These are phyloP conservation scores for Torrubiellomyces zombiae DNA, from an alignment of 2,329 filamentous ascomycete genomes.

Conservation along the genomic window DNA sequence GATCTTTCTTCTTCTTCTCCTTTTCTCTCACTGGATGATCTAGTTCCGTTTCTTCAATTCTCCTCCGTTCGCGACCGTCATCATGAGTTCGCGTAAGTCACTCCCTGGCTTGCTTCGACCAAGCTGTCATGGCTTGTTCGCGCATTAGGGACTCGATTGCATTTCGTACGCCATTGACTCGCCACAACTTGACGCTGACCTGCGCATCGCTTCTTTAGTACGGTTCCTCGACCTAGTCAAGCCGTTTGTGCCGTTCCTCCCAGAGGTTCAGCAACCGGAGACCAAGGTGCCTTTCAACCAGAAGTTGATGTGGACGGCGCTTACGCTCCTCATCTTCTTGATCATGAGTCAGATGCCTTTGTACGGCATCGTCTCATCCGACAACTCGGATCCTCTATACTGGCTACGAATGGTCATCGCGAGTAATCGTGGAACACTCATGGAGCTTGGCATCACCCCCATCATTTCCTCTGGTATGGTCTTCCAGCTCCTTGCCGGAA, in stretches of 20 bases:
- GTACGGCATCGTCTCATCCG: slow-evolving; percentile 97
- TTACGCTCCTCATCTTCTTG: slow-evolving; percentile 95
- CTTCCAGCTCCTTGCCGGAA: slow-evolving; percentile 98
- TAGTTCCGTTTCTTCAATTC: slow-evolving; percentile 20
- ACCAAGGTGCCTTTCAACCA: slow-evolving; percentile 99
- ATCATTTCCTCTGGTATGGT: slow-evolving; percentile 99
- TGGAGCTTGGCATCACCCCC: slow-evolving; percentile 93
- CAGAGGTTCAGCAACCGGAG: slow-evolving; percentile 96
- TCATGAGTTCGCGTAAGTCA: slow-evolving; percentile 39
- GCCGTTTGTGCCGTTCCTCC: slow-evolving; percentile 97
- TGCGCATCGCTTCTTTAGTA: slow-evolving; percentile 36
- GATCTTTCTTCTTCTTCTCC: slow-evolving; percentile 16
- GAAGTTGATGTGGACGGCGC: slow-evolving; percentile 87
- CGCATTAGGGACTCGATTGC: slow-evolving; percentile 4
- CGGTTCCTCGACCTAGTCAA: slow-evolving; percentile 99
- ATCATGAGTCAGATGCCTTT: slow-evolving; percentile 99
- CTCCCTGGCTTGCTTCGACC: slow-evolving; percentile 4
- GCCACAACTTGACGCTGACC: slow-evolving; percentile 12
- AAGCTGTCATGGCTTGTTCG: slow-evolving; percentile 7
- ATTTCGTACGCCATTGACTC: slow-evolving; percentile 12
- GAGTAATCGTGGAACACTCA: slow-evolving; percentile 90
- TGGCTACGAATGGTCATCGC: slow-evolving; percentile 99
- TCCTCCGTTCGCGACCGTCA: slow-evolving; percentile 18
- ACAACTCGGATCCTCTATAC: slow-evolving; percentile 96
- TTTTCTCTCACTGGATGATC: slow-evolving; percentile 21